Conservation (phyloP, 805 yeast species). For the Nakazawaea pomicola region DNA sequence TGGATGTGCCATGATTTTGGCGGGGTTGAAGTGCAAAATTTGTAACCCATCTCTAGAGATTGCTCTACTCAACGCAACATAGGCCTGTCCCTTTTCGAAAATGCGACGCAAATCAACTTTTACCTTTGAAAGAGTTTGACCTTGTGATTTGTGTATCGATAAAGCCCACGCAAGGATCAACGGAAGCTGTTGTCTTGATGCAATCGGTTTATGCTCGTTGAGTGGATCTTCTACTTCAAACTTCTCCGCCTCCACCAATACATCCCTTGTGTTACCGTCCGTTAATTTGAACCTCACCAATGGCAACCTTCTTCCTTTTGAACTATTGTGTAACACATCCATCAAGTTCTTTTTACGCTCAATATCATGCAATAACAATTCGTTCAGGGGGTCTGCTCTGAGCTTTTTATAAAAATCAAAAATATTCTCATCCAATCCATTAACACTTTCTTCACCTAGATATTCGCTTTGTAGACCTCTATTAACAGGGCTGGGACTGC, state of each 20-base stretch:
- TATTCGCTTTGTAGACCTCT: slow-evolving; percentile 1
- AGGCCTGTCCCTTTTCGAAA: slow-evolving; percentile 93
- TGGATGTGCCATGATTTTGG: slow-evolving; percentile 63
- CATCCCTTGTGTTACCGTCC: slow-evolving; percentile 69
- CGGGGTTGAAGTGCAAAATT: slow-evolving; percentile 63
- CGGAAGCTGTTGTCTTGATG: slow-evolving; percentile 77
- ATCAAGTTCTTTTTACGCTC: slow-evolving; percentile 44
- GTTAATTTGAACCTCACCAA: slow-evolving; percentile 70
- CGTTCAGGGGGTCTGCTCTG: slow-evolving; percentile 2
- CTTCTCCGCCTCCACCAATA: slow-evolving; percentile 73
- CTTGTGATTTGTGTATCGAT: slow-evolving; percentile 94
- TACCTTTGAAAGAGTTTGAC: slow-evolving; percentile 76
- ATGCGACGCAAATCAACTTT: slow-evolving; percentile 70
- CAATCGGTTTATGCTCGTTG: slow-evolving; percentile 58
- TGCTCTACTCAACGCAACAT: slow-evolving; percentile 93
- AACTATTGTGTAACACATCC: slow-evolving; percentile 35
- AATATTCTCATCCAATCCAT: slow-evolving; percentile 37
- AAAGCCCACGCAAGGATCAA: slow-evolving; percentile 93
- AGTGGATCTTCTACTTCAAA: slow-evolving; percentile 68
- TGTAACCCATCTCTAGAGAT: slow-evolving; percentile 73
- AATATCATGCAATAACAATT: slow-evolving; percentile 25
- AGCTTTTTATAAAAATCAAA: slow-evolving; percentile 40
- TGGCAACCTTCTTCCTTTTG: slow-evolving; percentile 54
- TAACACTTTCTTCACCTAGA: slow-evolving; percentile 18
- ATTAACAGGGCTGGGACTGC: too few relatives aligned